Conservation (phyloP, 371 early-diverging fungal genomes). For the Capniomyces stellatus region DNA sequence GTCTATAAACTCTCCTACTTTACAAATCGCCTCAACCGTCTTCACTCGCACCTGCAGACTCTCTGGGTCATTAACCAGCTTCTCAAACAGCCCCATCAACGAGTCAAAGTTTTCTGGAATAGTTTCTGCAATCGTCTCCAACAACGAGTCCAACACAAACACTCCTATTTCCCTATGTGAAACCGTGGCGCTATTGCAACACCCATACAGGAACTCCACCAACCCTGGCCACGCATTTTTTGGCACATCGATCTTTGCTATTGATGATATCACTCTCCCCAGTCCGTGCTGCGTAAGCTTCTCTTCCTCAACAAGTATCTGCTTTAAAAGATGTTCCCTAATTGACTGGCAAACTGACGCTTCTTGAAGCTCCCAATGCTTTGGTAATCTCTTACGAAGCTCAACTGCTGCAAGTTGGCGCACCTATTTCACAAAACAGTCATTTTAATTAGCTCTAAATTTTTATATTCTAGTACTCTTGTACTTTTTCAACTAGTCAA, state of each 20-base stretch:
- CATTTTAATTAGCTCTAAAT: too few species aligned
- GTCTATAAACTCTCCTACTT: conserved; percentile 68
- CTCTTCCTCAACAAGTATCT: conserved; percentile 53
- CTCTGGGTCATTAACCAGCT: conserved; percentile 66
- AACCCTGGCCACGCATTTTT: conserved; percentile 60
- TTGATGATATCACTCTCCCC: conserved; percentile 70
- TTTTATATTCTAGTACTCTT: too few species aligned
- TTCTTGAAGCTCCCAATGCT: conserved; percentile 52
- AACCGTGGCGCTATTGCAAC: conserved; percentile 43
- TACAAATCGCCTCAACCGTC: conserved; percentile 65
- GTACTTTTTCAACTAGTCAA: too few species aligned
- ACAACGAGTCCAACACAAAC: conserved; percentile 59
- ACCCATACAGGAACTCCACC: conserved; percentile 52
- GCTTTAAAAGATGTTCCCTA: conserved; percentile 40
- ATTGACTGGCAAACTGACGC: conserved; percentile 32
- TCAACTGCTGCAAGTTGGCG: conserved; percentile 82
- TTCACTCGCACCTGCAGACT: conserved; percentile 56
- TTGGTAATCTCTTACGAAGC: conserved; percentile 56
- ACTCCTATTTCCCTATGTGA: conserved; percentile 75
- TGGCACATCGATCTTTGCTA: conserved; percentile 65
- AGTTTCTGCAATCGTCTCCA: conserved; percentile 59
- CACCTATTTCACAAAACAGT: too few species aligned
- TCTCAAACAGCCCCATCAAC: conserved; percentile 47
- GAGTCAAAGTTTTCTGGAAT: conserved; percentile 37
- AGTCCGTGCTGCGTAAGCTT: conserved; percentile 55